Base-by-base conservation (phyloP, 495 filamentous ascomycete genomes). In the Platismatia glauca region DNA sequence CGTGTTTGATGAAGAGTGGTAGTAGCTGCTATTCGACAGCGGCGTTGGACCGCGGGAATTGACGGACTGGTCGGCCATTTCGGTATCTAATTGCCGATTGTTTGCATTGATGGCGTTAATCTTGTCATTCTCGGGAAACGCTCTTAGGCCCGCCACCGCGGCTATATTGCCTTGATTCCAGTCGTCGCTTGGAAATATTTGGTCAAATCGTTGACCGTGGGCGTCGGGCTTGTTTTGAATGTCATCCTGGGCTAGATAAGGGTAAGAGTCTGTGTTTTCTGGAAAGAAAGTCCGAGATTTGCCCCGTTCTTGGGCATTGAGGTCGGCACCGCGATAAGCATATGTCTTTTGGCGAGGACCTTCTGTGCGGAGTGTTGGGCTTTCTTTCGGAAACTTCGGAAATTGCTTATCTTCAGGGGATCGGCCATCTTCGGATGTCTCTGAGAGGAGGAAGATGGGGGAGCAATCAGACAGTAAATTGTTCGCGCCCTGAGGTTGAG, bases 1-100 rank as follows among this genome's bases (percentile, higher is more conserved):
- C 6, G 62, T 66, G 34, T 69, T 63, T 43, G 67, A 69, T 24
- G 62, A 66, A 29, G 66, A 57, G 12, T 59, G 57, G 34, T 69
- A 41, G 22, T 68, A 62, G 18, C 55, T 55, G 18, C 60, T 35
- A 22, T 38, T 64, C 50, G 65, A 61, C 16, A 44, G 50, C n/a
- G 66, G 66, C 4, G 66, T 68, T 18, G 57, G 63, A 34, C 63
- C 63, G 22, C 44, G 61, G n/a, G 62, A 65, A 7, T 53, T 60
- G 9, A 53, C 53, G 3, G 62, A 55, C 29, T 65, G 66, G 35
- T 69, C 66, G 22, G 63, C 46, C 66, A 68, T 65, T 41, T 65
- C 63, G 29, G 63, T 60, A 22, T 68, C 66, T 8, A 65, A 63
- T 3, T 33, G 34, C 31, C 34, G 38, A 55, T 57, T 64, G 27